Evolutionary conservation across 768 basidiomycete species (phyloP), one percentile per base, ranked within the genome.

Genomic region (Lentinula lateritia): DNA sequence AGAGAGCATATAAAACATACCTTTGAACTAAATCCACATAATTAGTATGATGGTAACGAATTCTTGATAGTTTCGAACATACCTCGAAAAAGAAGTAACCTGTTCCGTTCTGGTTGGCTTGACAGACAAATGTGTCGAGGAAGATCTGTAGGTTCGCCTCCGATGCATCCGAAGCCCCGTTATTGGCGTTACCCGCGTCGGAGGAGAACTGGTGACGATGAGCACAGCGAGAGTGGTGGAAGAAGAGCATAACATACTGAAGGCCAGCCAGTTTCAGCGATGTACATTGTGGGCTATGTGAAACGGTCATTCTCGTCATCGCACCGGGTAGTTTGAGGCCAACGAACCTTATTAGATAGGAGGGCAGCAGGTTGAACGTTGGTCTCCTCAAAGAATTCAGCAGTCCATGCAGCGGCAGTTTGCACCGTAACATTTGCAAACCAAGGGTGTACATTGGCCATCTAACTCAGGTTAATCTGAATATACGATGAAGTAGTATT

Each of bases 371-470:
- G 69, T 6, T 66, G 73, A 5, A 92, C 81, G 69, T 95, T 81
- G n/a, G 74, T 81, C 9, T 78, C 69, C 62, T 87, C 67, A 79
- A 95, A 97, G 78, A 92, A 98, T 0, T 81, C 66, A 16, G 76
- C 76, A 0, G 93, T 95, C 96, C 96, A 99, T 6, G 66, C 81
- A 0, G 95, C 91, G 0, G 90, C 87, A 3, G 81, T 66, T 5
- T 83, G 71, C 28, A 88, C 84, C 7, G 83, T 79, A 28, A 88
- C 82, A 66, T 89, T 86, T n/a, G 89, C 95, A 70, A 97, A 98
- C 93, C 92, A 95, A 3, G 94, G 87, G 69, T 96, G 94, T 6
- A 94, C 92, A 64, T 97, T 96, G 6, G 92, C 83, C 89, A 95
- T 83, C 87, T 89, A 15, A 39, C 46, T 3, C 1, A 13, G 6